Evolutionary conservation across 805 yeast genomes (phyloP).

Genomic region (Candida alai): DNA sequence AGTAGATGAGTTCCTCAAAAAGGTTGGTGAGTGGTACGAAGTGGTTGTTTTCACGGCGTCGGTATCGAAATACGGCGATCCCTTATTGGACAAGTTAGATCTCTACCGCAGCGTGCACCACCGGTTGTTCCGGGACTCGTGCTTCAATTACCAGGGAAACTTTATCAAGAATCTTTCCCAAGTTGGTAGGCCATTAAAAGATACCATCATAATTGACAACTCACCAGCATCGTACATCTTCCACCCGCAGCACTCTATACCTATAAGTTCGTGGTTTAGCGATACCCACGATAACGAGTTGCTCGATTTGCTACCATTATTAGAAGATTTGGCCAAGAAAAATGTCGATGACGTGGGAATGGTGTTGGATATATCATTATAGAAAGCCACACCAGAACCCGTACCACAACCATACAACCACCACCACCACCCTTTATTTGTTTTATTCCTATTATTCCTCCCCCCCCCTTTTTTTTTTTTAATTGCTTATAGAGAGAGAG

Average conservation of each 20-base stretch:
- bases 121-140: constrained; percentile 89
- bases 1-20: constrained; percentile 84
- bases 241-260: constrained; percentile 97
- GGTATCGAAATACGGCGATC: constrained; percentile 94
- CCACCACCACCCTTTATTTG: too few relatives aligned
- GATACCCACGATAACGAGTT: constrained; percentile 97
- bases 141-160: constrained; percentile 91
- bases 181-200: constrained; percentile 86
- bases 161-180: constrained; percentile 91
- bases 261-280: constrained; percentile 96
- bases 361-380: constrained; percentile 73
- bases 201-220: constrained; percentile 87
- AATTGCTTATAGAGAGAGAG: too few relatives aligned
- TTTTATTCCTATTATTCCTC: too few relatives aligned
- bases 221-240: constrained; percentile 98
- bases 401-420: too few relatives aligned
- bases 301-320: constrained; percentile 82
- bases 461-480: too few relatives aligned
- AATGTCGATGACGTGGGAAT: constrained; percentile 81
- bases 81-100: constrained; percentile 85
- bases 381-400: too few relatives aligned
- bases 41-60: constrained; percentile 97
- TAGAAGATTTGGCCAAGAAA: constrained; percentile 73
- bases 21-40: constrained; percentile 84
- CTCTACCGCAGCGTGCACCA: constrained; percentile 75